phyloP scores from a whole-genome alignment of 1,284 basidiomycete species.

The Peniophora sp. region DNA sequence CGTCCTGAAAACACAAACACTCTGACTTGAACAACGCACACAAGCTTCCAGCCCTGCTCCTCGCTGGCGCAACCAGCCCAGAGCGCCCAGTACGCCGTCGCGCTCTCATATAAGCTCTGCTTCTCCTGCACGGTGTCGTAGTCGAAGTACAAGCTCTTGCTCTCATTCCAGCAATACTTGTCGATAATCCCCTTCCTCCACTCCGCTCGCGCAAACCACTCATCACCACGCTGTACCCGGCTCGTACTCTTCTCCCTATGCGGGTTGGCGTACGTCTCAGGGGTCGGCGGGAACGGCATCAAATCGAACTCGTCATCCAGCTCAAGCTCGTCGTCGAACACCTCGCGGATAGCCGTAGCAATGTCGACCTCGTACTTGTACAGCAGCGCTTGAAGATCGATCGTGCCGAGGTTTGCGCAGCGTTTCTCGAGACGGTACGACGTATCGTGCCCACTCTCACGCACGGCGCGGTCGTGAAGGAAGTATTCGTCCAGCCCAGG shows the following conservation, averaged over 20 bases:
- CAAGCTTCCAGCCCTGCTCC: slow-evolving; percentile 87
- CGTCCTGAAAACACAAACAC: slow-evolving; percentile 3
- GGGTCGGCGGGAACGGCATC: slow-evolving; percentile 85
- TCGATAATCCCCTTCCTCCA: slow-evolving; percentile 82
- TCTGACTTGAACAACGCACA: slow-evolving; percentile 44
- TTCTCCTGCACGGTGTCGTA: slow-evolving; percentile 89
- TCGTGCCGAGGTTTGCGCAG: slow-evolving; percentile 93
- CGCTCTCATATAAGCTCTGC: slow-evolving; percentile 92
- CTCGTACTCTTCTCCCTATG: slow-evolving; percentile 57
- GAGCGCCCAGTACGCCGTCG: slow-evolving; percentile 91
- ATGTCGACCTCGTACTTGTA: slow-evolving; percentile 97
- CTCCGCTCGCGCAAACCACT: slow-evolving; percentile 88
- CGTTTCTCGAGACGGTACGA: slow-evolving; percentile 95
- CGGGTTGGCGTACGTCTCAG: slow-evolving; percentile 62
- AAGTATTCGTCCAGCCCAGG: slow-evolving; percentile 96
- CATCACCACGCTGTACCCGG: slow-evolving; percentile 63
- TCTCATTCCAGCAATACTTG: slow-evolving; percentile 96
- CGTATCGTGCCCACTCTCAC: slow-evolving; percentile 95
- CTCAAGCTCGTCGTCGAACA: slow-evolving; percentile 88
- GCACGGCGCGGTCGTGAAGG: slow-evolving; percentile 91
- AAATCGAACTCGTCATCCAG: slow-evolving; percentile 89
- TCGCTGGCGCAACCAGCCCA: slow-evolving; percentile 98
- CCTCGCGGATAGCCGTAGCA: slow-evolving; percentile 87
- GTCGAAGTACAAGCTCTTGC: slow-evolving; percentile 91
- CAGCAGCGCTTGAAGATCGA: slow-evolving; percentile 86